A percentile compares a stretch with the other conserved stretches of the same genome.
Conservation (phyloP, 2,329 filamentous ascomycete genomes). For the Dendrostoma leiphaemia region DNA sequence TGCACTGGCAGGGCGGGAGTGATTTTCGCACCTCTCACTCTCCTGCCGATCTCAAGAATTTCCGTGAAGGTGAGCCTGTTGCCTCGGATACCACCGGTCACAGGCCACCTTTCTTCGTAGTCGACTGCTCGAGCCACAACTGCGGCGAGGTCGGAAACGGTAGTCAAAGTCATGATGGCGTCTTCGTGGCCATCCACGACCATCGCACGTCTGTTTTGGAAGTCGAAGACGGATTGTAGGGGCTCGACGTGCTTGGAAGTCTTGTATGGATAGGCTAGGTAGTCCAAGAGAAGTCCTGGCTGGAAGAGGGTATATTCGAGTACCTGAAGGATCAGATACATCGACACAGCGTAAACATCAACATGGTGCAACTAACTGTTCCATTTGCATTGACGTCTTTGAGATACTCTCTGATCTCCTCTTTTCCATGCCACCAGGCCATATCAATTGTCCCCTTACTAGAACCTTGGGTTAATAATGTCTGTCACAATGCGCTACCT, state of each 20-base stretch:
- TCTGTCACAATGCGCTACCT: not conserved
- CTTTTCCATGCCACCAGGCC: slow-evolving; percentile 51
- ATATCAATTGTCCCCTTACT: slow-evolving; percentile 35
- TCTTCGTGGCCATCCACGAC: slow-evolving; percentile 40
- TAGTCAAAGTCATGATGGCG: slow-evolving; percentile 42
- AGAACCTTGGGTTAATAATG: not conserved
- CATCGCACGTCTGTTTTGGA: slow-evolving; percentile 40
- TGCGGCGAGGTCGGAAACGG: slow-evolving; percentile 39
- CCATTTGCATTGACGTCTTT: slow-evolving; percentile 46
- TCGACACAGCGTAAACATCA: not conserved
- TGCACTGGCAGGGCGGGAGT: too few relatives aligned
- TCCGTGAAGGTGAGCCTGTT: slow-evolving; percentile 32
- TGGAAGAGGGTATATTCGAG: slow-evolving; percentile 58
- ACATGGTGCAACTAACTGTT: slow-evolving; percentile 29
- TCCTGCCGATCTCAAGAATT: slow-evolving; percentile 36
- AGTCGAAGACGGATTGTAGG: slow-evolving; percentile 37
- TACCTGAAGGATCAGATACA: slow-evolving; percentile 32
- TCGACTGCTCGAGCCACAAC: slow-evolving; percentile 40
- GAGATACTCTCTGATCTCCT: slow-evolving; percentile 48
- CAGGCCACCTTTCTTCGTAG: slow-evolving; percentile 42
- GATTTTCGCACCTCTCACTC: slow-evolving; percentile 10
- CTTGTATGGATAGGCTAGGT: slow-evolving; percentile 49
- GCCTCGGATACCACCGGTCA: slow-evolving; percentile 39
- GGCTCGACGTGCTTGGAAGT: slow-evolving; percentile 42
- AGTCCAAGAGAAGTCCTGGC: slow-evolving; percentile 53